Evolutionary conservation across 176 grass and related monocot genomes (phyloP).

Genomic region (Carex littledalei): DNA sequence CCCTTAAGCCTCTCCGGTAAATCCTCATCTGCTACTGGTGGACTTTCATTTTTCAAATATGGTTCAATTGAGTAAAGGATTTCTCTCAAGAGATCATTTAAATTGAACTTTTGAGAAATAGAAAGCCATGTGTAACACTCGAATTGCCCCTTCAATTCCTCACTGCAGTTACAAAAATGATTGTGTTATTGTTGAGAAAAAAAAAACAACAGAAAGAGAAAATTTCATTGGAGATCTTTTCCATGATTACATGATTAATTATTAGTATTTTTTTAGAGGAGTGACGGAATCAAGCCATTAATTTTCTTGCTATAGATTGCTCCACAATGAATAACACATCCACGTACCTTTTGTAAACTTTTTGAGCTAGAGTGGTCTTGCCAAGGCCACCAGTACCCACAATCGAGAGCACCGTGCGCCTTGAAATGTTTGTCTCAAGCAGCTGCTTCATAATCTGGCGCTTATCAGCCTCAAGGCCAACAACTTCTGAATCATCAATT

Average conservation of each 20-base stretch:
- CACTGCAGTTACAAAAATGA: not conserved
- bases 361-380: not conserved
- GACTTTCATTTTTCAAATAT: not conserved
- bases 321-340: too few species aligned
- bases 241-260: too few species aligned
- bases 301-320: too few species aligned
- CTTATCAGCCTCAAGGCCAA: not conserved
- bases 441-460: not conserved
- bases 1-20: not conserved
- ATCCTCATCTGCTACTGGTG: not conserved
- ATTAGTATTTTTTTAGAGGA: too few species aligned
- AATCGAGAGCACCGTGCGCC: not conserved
- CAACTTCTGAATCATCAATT: slow-evolving; percentile 6
- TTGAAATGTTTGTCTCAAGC: not conserved
- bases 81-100: not conserved
- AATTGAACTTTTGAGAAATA: slow-evolving; percentile 12
- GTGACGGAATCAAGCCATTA: too few species aligned
- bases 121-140: not conserved
- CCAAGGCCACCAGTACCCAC: not conserved
- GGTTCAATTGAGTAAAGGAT: not conserved
- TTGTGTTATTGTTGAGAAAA: too few species aligned
- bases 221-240: too few species aligned
- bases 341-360: not conserved
- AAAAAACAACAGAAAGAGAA: too few species aligned
- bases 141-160: not conserved